These are phyloP conservation scores for Phytophthora sansomeana DNA, from an alignment of 352 stramenopile genomes.

Conservation along the genomic window DNA sequence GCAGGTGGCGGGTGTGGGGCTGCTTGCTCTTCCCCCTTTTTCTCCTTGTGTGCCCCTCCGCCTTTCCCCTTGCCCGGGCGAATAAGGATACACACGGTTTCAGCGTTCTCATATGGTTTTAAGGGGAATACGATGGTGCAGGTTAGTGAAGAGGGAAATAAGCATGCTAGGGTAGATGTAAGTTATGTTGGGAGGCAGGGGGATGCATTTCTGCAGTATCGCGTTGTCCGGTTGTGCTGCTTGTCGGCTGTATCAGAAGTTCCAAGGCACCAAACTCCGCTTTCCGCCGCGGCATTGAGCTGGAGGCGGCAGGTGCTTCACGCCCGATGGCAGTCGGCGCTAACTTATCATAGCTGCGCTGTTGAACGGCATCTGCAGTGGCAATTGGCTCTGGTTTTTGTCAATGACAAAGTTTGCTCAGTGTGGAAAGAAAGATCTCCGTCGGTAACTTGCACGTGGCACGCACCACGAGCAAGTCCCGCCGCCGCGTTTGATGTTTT, in stretches of 20 bases:
- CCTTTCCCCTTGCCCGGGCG: slow-evolving; percentile 22
- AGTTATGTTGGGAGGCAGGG: background rate
- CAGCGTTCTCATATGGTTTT: background rate
- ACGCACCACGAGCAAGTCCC: background rate
- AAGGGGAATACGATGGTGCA: background rate
- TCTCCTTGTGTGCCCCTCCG: slow-evolving; percentile 36
- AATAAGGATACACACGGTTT: slow-evolving; percentile 29
- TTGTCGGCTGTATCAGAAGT: slow-evolving; percentile 1
- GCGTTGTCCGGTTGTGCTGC: background rate
- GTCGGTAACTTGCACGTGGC: background rate
- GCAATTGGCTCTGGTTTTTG: background rate
- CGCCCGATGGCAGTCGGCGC: background rate
- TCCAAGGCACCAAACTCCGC: background rate
- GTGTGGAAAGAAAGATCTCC: slow-evolving; percentile 9
- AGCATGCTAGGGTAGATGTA: too few relatives aligned
- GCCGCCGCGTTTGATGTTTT: too few relatives aligned
- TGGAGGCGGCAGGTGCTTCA: background rate
- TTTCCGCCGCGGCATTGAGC: background rate
- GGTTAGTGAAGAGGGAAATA: background rate
- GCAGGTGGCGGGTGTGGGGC: slow-evolving; percentile 13
- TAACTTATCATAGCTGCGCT: background rate
- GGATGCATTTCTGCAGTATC: background rate
- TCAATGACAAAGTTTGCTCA: background rate
- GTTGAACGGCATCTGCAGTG: background rate
- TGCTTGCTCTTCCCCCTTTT: slow-evolving; percentile 36